Conservation (phyloP, 2,329 filamentous ascomycete genomes). For the Xylaria sp. region DNA sequence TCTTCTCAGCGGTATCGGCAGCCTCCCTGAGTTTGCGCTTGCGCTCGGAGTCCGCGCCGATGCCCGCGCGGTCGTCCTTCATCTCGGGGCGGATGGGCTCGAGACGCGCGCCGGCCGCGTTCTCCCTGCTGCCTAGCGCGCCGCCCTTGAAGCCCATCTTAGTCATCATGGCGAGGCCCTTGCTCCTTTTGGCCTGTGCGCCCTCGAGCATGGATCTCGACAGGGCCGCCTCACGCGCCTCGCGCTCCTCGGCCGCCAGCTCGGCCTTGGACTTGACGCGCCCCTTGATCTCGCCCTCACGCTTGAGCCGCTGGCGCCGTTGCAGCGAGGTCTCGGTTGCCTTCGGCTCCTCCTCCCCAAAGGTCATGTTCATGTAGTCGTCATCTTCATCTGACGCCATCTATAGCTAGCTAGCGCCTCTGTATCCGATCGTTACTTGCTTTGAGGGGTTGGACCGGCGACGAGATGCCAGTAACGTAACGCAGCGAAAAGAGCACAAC, state of each 20-base stretch:
- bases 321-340: slow-evolving; percentile 66
- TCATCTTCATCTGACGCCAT: slow-evolving; percentile 71
- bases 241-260: slow-evolving; percentile 76
- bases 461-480: neutral
- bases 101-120: slow-evolving; percentile 44
- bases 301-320: slow-evolving; percentile 62
- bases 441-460: neutral
- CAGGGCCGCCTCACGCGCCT: slow-evolving; percentile 79
- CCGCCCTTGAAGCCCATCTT: slow-evolving; percentile 91
- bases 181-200: slow-evolving; percentile 70
- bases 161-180: slow-evolving; percentile 95
- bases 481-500: neutral
- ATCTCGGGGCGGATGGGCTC: slow-evolving; percentile 81
- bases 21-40: slow-evolving; percentile 79
- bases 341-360: slow-evolving; percentile 72
- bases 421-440: neutral
- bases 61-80: slow-evolving; percentile 83
- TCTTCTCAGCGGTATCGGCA: slow-evolving; percentile 67
- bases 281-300: slow-evolving; percentile 74
- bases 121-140: slow-evolving; percentile 73
- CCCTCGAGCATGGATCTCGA: slow-evolving; percentile 73
- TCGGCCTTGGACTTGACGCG: slow-evolving; percentile 84
- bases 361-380: slow-evolving; percentile 97
- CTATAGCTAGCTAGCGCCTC: slow-evolving; percentile 11
- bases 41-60: slow-evolving; percentile 84